Evolutionary conservation across 2,329 filamentous ascomycete genomes (phyloP).

Genomic region (Cladosporium austrohemisphaericum): DNA sequence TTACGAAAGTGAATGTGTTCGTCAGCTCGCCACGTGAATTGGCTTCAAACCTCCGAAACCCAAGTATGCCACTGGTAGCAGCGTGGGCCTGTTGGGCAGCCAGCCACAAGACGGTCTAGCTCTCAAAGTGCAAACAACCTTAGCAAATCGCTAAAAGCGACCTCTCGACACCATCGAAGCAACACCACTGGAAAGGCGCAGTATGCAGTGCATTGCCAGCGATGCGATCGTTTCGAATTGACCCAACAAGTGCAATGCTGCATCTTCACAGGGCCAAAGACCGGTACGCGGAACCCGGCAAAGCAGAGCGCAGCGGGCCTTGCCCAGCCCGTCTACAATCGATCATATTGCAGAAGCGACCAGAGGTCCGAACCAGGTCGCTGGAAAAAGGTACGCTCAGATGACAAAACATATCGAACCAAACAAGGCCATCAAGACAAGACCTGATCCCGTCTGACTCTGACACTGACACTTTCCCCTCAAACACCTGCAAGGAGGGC

Average conservation of each 20-base stretch:
- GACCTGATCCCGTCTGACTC: neutral
- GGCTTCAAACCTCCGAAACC: too few species aligned
- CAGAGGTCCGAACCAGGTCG: conserved; percentile 7
- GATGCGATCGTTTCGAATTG: conserved; percentile 17
- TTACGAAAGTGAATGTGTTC: too few species aligned
- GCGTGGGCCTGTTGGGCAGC: too few species aligned
- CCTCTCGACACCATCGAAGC: too few species aligned
- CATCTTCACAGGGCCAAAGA: conserved; percentile 6
- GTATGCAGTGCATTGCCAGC: conserved; percentile 14
- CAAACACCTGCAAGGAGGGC: conserved; percentile 4
- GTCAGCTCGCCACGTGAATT: too few species aligned
- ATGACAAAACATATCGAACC: neutral
- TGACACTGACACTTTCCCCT: neutral
- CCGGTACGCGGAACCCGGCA: conserved; percentile 8
- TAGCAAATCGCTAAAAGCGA: too few species aligned
- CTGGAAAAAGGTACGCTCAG: neutral
- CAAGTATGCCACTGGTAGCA: too few species aligned
- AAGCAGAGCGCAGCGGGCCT: conserved; percentile 11
- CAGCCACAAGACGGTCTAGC: too few species aligned
- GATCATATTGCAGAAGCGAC: neutral
- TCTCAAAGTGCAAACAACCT: too few species aligned
- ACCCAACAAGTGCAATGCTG: conserved; percentile 16
- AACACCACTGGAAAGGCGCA: neutral
- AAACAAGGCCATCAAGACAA: neutral
- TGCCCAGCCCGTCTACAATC: too few species aligned